These are phyloP conservation scores for Ilyonectria robusta DNA, from an alignment of 2,329 filamentous ascomycete species.

Conservation along the genomic window DNA sequence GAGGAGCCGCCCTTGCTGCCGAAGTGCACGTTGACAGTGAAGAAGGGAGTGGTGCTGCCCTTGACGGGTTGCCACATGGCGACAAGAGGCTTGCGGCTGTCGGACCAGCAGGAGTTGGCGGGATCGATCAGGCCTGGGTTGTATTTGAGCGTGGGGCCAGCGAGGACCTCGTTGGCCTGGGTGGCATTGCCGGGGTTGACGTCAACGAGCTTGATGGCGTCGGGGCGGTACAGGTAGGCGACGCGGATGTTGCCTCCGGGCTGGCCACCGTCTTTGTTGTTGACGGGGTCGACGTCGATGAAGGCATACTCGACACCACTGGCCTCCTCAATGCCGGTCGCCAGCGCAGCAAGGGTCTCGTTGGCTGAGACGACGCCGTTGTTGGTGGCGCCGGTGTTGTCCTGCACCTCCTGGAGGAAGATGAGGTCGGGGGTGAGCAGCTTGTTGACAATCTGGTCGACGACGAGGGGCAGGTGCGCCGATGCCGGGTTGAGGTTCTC, in stretches of 20 bases:
- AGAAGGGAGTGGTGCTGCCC: conserved; percentile 68
- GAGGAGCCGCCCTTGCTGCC: conserved; percentile 76
- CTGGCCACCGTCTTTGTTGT: conserved; percentile 75
- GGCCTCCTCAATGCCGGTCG: conserved; percentile 63
- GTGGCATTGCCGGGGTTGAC: conserved; percentile 68
- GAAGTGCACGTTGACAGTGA: conserved; percentile 81
- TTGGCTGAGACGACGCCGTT: conserved; percentile 71
- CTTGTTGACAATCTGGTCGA: conserved; percentile 75
- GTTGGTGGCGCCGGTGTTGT: conserved; percentile 73
- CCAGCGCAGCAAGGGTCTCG: conserved; percentile 70
- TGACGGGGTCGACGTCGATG: conserved; percentile 70
- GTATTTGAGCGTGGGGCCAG: conserved; percentile 69
- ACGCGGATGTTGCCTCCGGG: conserved; percentile 80
- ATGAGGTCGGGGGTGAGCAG: conserved; percentile 75
- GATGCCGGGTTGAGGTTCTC: conserved; percentile 75
- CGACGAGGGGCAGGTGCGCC: conserved; percentile 69
- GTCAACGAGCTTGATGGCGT: conserved; percentile 71
- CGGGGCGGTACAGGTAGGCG: conserved; percentile 78
- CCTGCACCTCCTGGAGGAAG: conserved; percentile 80
- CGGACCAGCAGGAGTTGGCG: conserved; percentile 69
- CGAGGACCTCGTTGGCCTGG: conserved; percentile 70
- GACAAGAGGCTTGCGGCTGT: conserved; percentile 76
- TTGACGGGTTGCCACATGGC: conserved; percentile 75
- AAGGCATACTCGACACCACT: conserved; percentile 71
- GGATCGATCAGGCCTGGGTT: conserved; percentile 81